Percentiles rank a stretch among this genome's conserved stretches.
phyloP scores from a whole-genome alignment of 2,329 filamentous ascomycete genomes.

The Neonectria hederae region DNA sequence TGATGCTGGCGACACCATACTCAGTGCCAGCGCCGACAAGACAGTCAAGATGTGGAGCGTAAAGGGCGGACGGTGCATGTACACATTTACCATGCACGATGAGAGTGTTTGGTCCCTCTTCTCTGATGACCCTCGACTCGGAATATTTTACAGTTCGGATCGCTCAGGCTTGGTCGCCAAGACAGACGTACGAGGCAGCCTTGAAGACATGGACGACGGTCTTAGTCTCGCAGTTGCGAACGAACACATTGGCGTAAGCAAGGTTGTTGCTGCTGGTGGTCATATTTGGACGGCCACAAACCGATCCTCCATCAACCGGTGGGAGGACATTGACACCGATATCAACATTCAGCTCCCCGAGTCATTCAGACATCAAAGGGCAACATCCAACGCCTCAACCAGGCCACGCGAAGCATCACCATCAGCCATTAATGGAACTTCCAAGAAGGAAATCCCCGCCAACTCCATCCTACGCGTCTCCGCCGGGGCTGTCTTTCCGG shows the following conservation, averaged over 20 bases:
- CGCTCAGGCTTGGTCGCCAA: conserved; percentile 94
- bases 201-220: conserved; percentile 79
- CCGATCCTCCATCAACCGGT: conserved; percentile 91
- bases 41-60: conserved; percentile 99
- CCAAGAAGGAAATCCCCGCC: conserved; percentile 75
- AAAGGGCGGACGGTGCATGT: conserved; percentile 93
- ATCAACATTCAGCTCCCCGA: conserved; percentile 74
- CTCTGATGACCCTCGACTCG: conserved; percentile 85
- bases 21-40: conserved; percentile 95
- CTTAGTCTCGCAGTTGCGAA: conserved; percentile 90
- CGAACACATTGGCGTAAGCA: conserved; percentile 84
- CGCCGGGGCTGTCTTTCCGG: conserved; percentile 81
- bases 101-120: conserved; percentile 97
- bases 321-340: conserved; percentile 85
- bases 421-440: conserved; percentile 45
- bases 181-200: conserved; percentile 82
- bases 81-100: conserved; percentile 98
- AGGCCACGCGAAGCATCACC: conserved; percentile 48
- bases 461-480: conserved; percentile 84
- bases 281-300: conserved; percentile 92
- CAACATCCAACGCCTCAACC: conserved; percentile 55
- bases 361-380: conserved; percentile 58
- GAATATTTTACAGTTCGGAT: conserved; percentile 94
- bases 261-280: conserved; percentile 73
- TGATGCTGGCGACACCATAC: conserved; percentile 86